Evolutionary conservation across 352 stramenopile genomes (phyloP).

Genomic region (Globisporangium cystogenes): DNA sequence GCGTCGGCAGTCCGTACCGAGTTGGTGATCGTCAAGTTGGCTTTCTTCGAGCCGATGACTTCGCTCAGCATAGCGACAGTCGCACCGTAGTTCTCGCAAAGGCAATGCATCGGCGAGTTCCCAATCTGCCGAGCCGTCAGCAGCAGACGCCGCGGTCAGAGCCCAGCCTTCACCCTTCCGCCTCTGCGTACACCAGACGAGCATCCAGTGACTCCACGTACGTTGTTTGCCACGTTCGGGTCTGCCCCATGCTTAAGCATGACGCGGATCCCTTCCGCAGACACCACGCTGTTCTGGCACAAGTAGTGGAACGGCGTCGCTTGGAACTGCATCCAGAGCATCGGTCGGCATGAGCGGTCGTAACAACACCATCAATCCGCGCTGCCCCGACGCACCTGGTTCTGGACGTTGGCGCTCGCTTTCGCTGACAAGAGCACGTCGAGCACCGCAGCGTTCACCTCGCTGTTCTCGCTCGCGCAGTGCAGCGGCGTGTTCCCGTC

Average conservation of each 20-base stretch:
- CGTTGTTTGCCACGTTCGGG: conserved; percentile 73
- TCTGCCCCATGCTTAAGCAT: conserved; percentile 60
- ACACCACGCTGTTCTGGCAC: conserved; percentile 55
- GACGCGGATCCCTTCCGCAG: conserved; percentile 28
- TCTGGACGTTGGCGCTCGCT: conserved; percentile 52
- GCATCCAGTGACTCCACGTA: conserved; percentile 12
- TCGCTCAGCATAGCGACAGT: conserved; percentile 52
- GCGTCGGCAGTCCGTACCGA: conserved; percentile 22
- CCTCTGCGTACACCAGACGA: not conserved
- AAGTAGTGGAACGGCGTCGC: conserved; percentile 69
- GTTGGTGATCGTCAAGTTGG: conserved; percentile 65
- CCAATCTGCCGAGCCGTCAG: conserved; percentile 46
- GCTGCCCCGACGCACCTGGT: conserved; percentile 51
- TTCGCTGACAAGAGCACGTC: conserved; percentile 34
- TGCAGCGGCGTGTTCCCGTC: conserved; percentile 66
- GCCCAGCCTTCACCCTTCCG: no score
- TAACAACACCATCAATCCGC: not conserved
- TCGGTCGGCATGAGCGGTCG: not conserved
- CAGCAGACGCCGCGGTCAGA: no score
- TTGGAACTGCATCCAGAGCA: conserved; percentile 40
- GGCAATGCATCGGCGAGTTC: conserved; percentile 64
- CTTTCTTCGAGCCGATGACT: conserved; percentile 49
- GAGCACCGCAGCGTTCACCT: conserved; percentile 30
- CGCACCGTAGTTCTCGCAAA: conserved; percentile 63
- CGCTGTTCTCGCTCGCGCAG: conserved; percentile 48